Base-by-base conservation (phyloP, 2,329 filamentous ascomycete genomes). In the Paecilomyces formosus region DNA sequence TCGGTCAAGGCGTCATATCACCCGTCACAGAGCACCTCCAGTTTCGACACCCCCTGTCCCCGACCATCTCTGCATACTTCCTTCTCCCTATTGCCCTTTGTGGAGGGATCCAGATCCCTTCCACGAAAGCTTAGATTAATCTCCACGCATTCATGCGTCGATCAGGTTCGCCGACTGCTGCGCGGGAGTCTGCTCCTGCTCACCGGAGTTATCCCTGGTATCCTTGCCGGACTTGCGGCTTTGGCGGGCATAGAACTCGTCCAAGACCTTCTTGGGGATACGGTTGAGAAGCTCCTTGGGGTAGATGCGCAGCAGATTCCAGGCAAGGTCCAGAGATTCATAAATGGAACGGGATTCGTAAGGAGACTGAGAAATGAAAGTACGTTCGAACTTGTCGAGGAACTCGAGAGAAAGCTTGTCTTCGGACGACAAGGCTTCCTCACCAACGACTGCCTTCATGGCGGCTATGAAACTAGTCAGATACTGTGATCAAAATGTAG, bases 361-460 rank as follows among this genome's bases (percentile, higher is more conserved):
- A 18, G 92, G 81, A 57, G 90, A 90, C 78, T 99, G 94, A 63
- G 84, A 82, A 75, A 99, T 96, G 78, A 97, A 99, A 59, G 89
- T 90, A 63, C 89, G 88, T 81, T 99, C 94, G 72, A 99, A 99
- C 79, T 97, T 97, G 73, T 97, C 93, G 68, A 99, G 80, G 82
- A 99, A 99, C 77, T 99, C 94, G 39, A 99, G 85, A 8, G 93
- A 96, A 59, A 97, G 85, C 82, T 97, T 97, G 80, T 99, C 94
- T 79, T 99, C 94, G 57, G 89, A 85, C 28, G 92, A 96, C 71
- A 99, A 78, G 33, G 94, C 94, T 76, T 99, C 94, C 79, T 99
- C 95, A 79, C 94, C 94, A 60, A 99, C 94, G 76, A 99, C 94
- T 61, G 94, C 94, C 82, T 97, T 99, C 94, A 99, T 99, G 74